Conservation (phyloP, 2,329 filamentous ascomycete species). For the Akanthomyces dipterigenus region DNA sequence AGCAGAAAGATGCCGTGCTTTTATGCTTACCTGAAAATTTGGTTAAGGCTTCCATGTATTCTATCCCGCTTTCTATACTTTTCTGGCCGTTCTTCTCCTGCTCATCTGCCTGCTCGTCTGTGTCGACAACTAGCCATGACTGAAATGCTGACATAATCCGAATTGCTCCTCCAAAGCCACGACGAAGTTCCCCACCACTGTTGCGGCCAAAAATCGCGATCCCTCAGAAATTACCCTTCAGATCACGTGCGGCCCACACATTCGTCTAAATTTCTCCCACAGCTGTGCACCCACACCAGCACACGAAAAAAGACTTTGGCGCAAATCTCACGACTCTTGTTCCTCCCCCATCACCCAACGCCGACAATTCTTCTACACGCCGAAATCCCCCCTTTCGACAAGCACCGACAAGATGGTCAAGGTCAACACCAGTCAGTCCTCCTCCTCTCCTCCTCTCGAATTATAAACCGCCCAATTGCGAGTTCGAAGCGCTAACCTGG, state of each 20-base stretch:
- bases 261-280: conserved; percentile 27
- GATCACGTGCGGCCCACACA: conserved; percentile 27
- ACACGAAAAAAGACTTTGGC: conserved; percentile 6
- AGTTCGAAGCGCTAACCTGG: not conserved
- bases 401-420: conserved; percentile 58
- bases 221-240: not conserved
- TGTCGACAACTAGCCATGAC: not conserved
- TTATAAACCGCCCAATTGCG: not conserved
- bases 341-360: conserved; percentile 23
- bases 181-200: not conserved
- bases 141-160: conserved; percentile 6
- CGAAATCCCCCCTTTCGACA: conserved; percentile 19
- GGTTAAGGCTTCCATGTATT: not conserved
- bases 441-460: not conserved
- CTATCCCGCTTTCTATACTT: not conserved
- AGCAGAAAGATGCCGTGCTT: not conserved
- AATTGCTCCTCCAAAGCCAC: not conserved
- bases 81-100: not conserved
- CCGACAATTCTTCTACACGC: conserved; percentile 17
- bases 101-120: too few relatives aligned
- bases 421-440: conserved; percentile 53
- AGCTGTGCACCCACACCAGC: conserved; percentile 16
- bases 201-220: not conserved
- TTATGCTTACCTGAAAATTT: too few relatives aligned
- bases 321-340: not conserved